Evolutionary conservation across 2,329 filamentous ascomycete species (phyloP).

Genomic region (Penicillium italicum): DNA sequence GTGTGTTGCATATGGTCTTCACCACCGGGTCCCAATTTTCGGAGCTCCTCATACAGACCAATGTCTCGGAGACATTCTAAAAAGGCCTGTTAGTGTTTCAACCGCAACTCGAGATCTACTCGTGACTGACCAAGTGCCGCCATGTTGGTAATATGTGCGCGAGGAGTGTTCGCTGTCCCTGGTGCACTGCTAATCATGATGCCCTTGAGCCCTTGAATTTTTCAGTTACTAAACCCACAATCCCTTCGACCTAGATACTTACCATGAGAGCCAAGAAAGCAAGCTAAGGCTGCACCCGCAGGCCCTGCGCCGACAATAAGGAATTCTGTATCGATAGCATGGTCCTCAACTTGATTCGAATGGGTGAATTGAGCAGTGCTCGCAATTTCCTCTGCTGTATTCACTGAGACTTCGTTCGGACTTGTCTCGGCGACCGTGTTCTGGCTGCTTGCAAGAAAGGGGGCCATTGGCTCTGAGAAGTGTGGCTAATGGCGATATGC

Average conservation of each 20-base stretch:
- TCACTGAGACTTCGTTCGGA: background rate
- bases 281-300: background rate
- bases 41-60: constrained; percentile 45
- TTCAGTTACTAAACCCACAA: background rate
- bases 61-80: constrained; percentile 54
- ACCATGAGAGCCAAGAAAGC: background rate
- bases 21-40: constrained; percentile 28
- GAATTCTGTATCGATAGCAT: background rate
- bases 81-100: background rate
- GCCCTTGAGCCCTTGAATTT: constrained; percentile 30
- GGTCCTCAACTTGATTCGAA: background rate
- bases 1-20: constrained; percentile 49
- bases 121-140: constrained; percentile 44
- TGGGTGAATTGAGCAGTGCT: background rate
- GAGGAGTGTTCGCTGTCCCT: constrained; percentile 54
- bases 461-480: background rate
- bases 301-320: constrained; percentile 2
- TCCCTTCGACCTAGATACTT: background rate
- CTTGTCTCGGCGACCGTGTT: background rate
- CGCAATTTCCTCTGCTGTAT: background rate
- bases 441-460: background rate
- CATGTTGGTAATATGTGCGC: constrained; percentile 61
- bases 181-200: constrained; percentile 52
- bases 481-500: background rate
- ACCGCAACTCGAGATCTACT: background rate